These are phyloP conservation scores for Cadophora sp. DNA, from an alignment of 2,329 filamentous ascomycete genomes.

Conservation along the genomic window DNA sequence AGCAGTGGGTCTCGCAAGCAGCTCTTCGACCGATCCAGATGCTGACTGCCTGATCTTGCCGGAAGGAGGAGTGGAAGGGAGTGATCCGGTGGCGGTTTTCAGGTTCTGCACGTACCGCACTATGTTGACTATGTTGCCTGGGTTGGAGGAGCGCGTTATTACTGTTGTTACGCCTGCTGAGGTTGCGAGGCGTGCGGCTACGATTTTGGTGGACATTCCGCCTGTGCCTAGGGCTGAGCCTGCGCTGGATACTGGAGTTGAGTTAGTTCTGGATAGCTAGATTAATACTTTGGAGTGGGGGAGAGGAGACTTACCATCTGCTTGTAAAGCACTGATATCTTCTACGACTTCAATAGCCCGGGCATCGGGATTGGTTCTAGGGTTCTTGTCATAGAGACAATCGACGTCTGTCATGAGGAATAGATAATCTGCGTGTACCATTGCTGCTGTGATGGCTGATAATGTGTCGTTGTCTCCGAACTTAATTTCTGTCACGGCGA, in stretches of 20 bases:
- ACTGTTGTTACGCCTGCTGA: slow-evolving; percentile 95
- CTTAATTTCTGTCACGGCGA: slow-evolving; percentile 98
- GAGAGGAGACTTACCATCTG: slow-evolving; percentile 65
- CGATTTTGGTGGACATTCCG: slow-evolving; percentile 97
- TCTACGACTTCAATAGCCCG: slow-evolving; percentile 91
- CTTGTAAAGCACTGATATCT: slow-evolving; percentile 82
- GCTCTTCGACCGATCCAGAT: slow-evolving; percentile 34
- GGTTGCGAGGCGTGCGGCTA: slow-evolving; percentile 88
- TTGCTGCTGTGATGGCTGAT: slow-evolving; percentile 93
- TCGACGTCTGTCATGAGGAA: slow-evolving; percentile 99
- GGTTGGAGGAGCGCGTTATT: slow-evolving; percentile 92
- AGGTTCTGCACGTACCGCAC: slow-evolving; percentile 78
- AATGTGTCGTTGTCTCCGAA: slow-evolving; percentile 99
- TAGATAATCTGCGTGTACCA: slow-evolving; percentile 95
- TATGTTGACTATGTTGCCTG: slow-evolving; percentile 89
- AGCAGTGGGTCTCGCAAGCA: slow-evolving; percentile 48
- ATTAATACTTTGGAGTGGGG: background rate
- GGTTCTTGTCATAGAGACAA: slow-evolving; percentile 96
- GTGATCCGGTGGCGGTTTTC: slow-evolving; percentile 46
- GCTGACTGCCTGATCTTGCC: slow-evolving; percentile 31
- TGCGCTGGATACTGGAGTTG: slow-evolving; percentile 74
- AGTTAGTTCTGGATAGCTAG: slow-evolving; percentile 21
- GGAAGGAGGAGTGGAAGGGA: slow-evolving; percentile 32
- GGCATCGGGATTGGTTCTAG: slow-evolving; percentile 82
- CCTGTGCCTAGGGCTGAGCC: slow-evolving; percentile 91